Evolutionary conservation across 495 filamentous ascomycete genomes (phyloP).

Genomic region (Aspergillus incahuasiensis): DNA sequence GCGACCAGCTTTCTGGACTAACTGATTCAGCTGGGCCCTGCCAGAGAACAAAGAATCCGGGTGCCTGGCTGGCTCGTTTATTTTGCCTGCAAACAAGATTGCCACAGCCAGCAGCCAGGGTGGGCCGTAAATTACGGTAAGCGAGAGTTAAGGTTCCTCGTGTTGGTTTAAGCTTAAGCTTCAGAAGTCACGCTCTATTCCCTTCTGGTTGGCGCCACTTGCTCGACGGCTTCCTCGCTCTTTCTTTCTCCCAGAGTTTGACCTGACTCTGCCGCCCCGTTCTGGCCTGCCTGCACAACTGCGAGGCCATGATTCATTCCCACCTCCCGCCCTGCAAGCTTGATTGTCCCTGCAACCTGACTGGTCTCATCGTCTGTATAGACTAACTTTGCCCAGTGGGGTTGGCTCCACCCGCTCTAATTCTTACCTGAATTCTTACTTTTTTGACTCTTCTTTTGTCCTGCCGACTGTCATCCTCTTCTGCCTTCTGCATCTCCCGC

Average conservation of each 20-base stretch:
- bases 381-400: slow-evolving; percentile 11
- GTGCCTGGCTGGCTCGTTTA: slow-evolving; percentile 8
- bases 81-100: slow-evolving; percentile 5
- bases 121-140: slow-evolving; percentile 22
- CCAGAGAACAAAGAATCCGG: neutral
- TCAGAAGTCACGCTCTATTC: slow-evolving; percentile 40
- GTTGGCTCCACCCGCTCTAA: slow-evolving; percentile 10
- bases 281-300: neutral
- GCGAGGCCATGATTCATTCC: neutral
- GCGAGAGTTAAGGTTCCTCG: slow-evolving; percentile 46
- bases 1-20: slow-evolving; percentile 4
- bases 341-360: neutral
- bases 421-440: slow-evolving; percentile 1
- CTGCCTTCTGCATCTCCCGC: slow-evolving; percentile 2
- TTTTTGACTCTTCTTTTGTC: slow-evolving; percentile 4
- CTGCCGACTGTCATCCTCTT: neutral
- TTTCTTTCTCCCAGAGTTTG: neutral
- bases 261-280: neutral
- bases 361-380: neutral
- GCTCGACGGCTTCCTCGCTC: neutral
- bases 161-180: slow-evolving; percentile 54
- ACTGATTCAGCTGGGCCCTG: neutral
- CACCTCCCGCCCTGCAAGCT: neutral
- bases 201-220: slow-evolving; percentile 13
- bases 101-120: slow-evolving; percentile 1